These are phyloP conservation scores for Tulasnella sp. DNA, from an alignment of 768 basidiomycete species.

Conservation along the genomic window DNA sequence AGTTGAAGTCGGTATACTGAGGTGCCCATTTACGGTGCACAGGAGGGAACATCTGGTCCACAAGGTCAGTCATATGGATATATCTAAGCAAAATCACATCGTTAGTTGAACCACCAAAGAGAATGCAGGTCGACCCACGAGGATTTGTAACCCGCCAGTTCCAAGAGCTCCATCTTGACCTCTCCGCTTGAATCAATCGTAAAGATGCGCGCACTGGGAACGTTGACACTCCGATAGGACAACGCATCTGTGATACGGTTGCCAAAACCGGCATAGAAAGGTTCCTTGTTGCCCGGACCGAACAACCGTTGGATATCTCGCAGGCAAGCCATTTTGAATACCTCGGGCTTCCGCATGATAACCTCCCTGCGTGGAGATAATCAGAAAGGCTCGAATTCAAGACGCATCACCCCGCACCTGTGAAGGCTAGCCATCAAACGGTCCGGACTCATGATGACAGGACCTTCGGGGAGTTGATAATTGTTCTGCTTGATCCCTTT, in stretches of 20 bases:
- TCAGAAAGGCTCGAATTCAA: background rate
- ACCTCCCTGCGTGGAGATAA: conserved; percentile 54
- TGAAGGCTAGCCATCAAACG: conserved; percentile 87
- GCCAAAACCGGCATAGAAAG: conserved; percentile 96
- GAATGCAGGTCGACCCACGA: conserved; percentile 42
- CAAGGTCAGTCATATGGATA: conserved; percentile 98
- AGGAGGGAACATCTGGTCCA: conserved; percentile 98
- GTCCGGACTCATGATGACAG: conserved; percentile 98
- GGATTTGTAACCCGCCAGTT: conserved; percentile 92
- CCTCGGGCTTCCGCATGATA: conserved; percentile 95
- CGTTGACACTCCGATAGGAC: conserved; percentile 91
- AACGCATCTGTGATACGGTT: conserved; percentile 97
- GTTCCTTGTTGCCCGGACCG: conserved; percentile 47
- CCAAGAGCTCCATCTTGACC: conserved; percentile 94
- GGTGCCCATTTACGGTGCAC: conserved; percentile 79
- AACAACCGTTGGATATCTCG: conserved; percentile 89
- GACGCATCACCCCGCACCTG: conserved; percentile 41
- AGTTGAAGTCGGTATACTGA: conserved; percentile 95
- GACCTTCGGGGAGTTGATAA: conserved; percentile 93
- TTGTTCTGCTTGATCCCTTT: conserved; percentile 91
- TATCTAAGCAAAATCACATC: conserved; percentile 40
- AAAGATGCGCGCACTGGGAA: conserved; percentile 89
- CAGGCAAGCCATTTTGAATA: conserved; percentile 99
- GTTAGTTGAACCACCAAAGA: background rate
- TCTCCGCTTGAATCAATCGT: conserved; percentile 92